Percentiles rank a stretch among this genome's conserved stretches.
These are phyloP conservation scores for Condylostoma magnum DNA, from an alignment of 169 alveolate genomes.

Conservation along the genomic window DNA sequence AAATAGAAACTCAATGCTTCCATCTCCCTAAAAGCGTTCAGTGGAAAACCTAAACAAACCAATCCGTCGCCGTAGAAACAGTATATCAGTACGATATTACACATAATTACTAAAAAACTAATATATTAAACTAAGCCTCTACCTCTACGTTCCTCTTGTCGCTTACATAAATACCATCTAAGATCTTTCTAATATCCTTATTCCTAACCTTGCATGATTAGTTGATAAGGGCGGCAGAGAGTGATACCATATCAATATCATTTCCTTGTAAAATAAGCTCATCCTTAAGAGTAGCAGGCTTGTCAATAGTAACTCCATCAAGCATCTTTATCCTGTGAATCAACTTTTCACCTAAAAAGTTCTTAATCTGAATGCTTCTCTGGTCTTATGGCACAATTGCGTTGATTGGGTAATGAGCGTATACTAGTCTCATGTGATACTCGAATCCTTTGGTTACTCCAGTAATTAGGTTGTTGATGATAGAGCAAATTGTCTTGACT, in stretches of 20 bases:
- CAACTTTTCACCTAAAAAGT: constrained; percentile 98
- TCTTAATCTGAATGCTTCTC: constrained; percentile 94
- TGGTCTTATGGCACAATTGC: constrained; percentile 94
- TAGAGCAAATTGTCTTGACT: constrained; percentile 94
- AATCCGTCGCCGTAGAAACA: too few relatives aligned
- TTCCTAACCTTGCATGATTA: constrained; percentile 96
- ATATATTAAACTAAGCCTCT: too few relatives aligned
- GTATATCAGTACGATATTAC: too few relatives aligned
- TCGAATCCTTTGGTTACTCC: constrained; percentile 95
- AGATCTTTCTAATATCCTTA: constrained; percentile 98
- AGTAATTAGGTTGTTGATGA: constrained; percentile 96
- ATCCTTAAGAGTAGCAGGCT: constrained; percentile 91
- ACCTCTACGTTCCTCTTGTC: constrained; percentile 93
- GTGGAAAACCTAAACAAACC: too few relatives aligned
- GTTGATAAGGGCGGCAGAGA: constrained; percentile 97
- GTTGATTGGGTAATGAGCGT: constrained; percentile 99
- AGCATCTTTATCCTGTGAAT: constrained; percentile 92
- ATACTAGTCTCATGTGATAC: constrained; percentile 99
- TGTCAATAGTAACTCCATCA: constrained; percentile 93
- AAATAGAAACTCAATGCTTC: too few relatives aligned
- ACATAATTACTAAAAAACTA: too few relatives aligned
- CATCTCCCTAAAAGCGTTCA: too few relatives aligned
- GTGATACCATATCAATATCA: constrained; percentile 96
- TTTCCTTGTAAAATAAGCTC: constrained; percentile 96
- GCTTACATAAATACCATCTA: constrained; percentile 99